phyloP scores from a whole-genome alignment of 768 basidiomycete genomes.

The Russula vinacea region DNA sequence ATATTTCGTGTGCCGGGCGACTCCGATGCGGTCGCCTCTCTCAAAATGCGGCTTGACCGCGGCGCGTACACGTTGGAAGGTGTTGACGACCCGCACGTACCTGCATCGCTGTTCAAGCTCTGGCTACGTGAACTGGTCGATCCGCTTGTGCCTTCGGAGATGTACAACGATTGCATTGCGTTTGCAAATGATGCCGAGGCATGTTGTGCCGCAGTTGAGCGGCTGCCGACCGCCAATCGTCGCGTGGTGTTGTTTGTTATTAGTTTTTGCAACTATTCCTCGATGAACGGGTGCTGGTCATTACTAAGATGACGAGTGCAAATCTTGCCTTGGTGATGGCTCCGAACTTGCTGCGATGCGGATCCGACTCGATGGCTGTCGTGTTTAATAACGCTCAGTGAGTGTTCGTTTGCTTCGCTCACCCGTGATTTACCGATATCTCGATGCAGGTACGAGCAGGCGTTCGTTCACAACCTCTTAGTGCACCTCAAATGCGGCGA shows the following conservation, averaged over 20 bases:
- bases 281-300: conserved; percentile 64
- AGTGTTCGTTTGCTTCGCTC: conserved; percentile 36
- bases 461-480: conserved; percentile 82
- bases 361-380: conserved; percentile 80
- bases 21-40: conserved; percentile 78
- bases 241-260: conserved; percentile 84
- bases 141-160: conserved; percentile 85
- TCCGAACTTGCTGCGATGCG: conserved; percentile 83
- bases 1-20: conserved; percentile 95
- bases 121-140: conserved; percentile 92
- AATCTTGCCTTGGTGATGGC: conserved; percentile 91
- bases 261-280: conserved; percentile 86
- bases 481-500: conserved; percentile 72
- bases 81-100: conserved; percentile 86
- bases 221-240: conserved; percentile 81
- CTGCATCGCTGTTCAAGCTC: conserved; percentile 85
- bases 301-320: conserved; percentile 87
- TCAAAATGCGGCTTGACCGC: conserved; percentile 86
- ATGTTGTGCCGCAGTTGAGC: conserved; percentile 69
- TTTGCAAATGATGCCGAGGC: conserved; percentile 62
- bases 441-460: conserved; percentile 62
- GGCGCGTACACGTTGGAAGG: conserved; percentile 89
- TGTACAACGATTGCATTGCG: conserved; percentile 88
- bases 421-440: background rate
- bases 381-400: conserved; percentile 92